A percentile compares a stretch with the other conserved stretches of the same genome.
Evolutionary conservation across 306 rosid genomes (phyloP).

Genomic region (Cajanus cajan): DNA sequence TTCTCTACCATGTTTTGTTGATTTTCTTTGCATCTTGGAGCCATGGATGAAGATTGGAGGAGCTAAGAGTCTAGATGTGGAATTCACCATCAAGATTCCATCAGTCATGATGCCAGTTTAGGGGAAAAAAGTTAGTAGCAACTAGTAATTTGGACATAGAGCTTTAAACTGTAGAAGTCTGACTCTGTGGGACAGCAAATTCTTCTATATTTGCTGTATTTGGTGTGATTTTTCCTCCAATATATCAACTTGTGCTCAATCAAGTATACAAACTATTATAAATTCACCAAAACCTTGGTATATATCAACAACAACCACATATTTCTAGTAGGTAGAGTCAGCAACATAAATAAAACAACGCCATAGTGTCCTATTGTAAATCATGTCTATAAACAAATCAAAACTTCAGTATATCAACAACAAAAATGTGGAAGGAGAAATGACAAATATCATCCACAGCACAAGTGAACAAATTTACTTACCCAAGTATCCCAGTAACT

Average conservation of each 20-base stretch:
- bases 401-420: neutral
- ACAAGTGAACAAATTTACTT: conserved; percentile 37
- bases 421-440: conserved; percentile 6
- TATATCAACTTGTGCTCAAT: neutral
- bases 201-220: neutral
- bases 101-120: neutral
- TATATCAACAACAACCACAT: neutral
- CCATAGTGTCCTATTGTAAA: neutral
- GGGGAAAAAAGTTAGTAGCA: neutral
- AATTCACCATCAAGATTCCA: no score
- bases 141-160: neutral
- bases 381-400: neutral
- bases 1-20: no score
- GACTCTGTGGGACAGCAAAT: neutral
- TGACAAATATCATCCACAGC: conserved; percentile 16
- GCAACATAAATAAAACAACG: neutral
- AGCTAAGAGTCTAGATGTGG: no score
- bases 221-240: neutral
- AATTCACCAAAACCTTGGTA: conserved; percentile 8
- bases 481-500: conserved; percentile 95
- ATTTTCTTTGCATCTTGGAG: no score
- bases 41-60: no score
- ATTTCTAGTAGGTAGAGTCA: neutral
- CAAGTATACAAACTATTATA: neutral
- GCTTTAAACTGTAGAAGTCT: neutral